Evolutionary conservation across 805 yeast genomes (phyloP), one percentile per base, ranked within the genome.

Genomic region (Candida ovalis): DNA sequence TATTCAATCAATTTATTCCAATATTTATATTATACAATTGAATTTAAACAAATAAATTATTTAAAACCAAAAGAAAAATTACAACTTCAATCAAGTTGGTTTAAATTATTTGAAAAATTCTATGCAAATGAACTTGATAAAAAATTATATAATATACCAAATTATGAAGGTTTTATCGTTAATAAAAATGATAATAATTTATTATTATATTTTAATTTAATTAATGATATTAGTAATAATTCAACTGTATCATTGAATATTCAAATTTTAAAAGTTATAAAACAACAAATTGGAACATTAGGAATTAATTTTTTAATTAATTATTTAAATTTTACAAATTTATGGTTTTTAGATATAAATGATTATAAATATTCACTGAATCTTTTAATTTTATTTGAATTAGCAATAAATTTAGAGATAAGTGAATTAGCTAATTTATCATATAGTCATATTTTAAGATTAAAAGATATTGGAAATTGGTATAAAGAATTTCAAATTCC

Each of bases 1-100:
- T 78, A 72, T 23, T 69, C 71, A 12, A 58, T 70, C 42, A 74
- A 67, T 42, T 62, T 71, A 39, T 76, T 80, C 75, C 75, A 73
- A 42, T 55, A 68, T 35, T 63, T 75, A 35, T 71, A 50, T 30
- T 53, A 55, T 32, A 35, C 57, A 2, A 21, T 63, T 2, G 55
- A 54, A 22, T 58, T 63, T 42, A 53, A 55, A 21, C 35, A 48
- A 43, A 36, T 50, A 15, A 18, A 60, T 60, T 46, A 49, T 66
- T 3, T 50, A 46, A 0, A 51, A 4, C n/a, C 40, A 4, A 43
- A 55, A 10, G 68, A 69, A 40, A 62, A 67, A 40, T 53, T 56
- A n/a, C 49, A 53, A 9, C 62, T 74, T 33, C 80, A 75, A 53
- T 38, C 54, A 4, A 63, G 63, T 30, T 77, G 75, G 66, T 62